Evolutionary conservation across 768 basidiomycete genomes (phyloP).

Genomic region (Mycena olivaceomarginata): DNA sequence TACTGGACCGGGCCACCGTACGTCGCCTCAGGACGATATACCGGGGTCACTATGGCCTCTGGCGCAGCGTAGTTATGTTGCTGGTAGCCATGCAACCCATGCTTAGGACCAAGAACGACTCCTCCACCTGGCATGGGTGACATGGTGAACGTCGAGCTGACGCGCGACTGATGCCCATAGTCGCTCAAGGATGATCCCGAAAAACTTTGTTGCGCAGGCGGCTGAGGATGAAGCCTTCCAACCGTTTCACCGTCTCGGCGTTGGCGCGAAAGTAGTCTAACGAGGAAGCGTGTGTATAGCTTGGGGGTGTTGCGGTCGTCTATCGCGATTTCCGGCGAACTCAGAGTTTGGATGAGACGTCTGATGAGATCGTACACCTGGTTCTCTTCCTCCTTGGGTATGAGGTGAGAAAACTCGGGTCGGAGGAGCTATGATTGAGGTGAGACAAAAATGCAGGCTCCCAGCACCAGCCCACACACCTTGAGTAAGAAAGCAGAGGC

Average conservation of each 20-base stretch:
- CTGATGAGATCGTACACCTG: conserved; percentile 85
- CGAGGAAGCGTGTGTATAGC: conserved; percentile 87
- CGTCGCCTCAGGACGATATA: conserved; percentile 69
- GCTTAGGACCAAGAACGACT: conserved; percentile 20
- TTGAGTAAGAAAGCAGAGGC: conserved; percentile 91
- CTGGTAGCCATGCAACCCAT: conserved; percentile 43
- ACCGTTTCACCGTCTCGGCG: conserved; percentile 83
- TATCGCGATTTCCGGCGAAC: conserved; percentile 83
- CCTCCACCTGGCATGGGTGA: conserved; percentile 46
- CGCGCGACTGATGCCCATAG: conserved; percentile 42
- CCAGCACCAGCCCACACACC: conserved; percentile 59
- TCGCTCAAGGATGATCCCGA: conserved; percentile 35
- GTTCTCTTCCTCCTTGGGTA: conserved; percentile 78
- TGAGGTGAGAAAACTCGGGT: conserved; percentile 80
- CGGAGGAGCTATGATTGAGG: conserved; percentile 72
- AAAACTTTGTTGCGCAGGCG: conserved; percentile 61
- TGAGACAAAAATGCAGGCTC: not conserved
- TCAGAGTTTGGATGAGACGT: conserved; percentile 82
- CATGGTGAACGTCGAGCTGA: conserved; percentile 53
- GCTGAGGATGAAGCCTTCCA: conserved; percentile 71
- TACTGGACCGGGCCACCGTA: conserved; percentile 65
- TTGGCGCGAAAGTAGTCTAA: conserved; percentile 80
- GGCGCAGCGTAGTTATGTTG: conserved; percentile 42
- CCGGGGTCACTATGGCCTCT: conserved; percentile 56
- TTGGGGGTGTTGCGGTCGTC: conserved; percentile 90